Evolutionary conservation across 495 filamentous ascomycete genomes (phyloP).

Genomic region (Ramalina intermedia): DNA sequence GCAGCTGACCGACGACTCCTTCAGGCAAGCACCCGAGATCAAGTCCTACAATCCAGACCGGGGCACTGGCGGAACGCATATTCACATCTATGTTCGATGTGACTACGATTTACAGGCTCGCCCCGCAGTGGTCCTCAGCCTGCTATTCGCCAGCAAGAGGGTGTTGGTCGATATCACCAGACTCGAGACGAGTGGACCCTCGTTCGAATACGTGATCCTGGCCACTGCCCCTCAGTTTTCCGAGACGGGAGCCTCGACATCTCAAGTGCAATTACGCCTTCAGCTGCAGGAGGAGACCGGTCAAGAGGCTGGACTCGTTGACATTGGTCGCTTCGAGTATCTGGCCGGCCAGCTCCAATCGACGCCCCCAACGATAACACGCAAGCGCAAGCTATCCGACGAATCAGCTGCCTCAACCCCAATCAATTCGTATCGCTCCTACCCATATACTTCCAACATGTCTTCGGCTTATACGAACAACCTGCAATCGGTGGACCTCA

Average conservation of each 20-base stretch:
- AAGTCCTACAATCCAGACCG: constrained; percentile 49
- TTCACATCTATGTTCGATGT: constrained; percentile 59
- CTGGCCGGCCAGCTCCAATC: constrained; percentile 28
- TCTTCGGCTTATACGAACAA: constrained; percentile 30
- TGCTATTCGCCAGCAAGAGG: constrained; percentile 63
- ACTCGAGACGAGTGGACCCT: constrained; percentile 39
- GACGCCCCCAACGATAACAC: constrained; percentile 14
- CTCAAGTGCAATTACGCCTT: constrained; percentile 59
- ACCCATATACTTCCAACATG: constrained; percentile 15
- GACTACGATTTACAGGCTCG: constrained; percentile 54
- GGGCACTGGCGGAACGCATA: constrained; percentile 52
- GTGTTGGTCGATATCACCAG: constrained; percentile 49
- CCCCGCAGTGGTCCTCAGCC: constrained; percentile 39
- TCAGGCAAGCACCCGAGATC: constrained; percentile 39
- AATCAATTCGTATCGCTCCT: constrained; percentile 23
- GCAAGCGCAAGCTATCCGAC: constrained; percentile 40
- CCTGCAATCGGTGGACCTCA: constrained; percentile 25
- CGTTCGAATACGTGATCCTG: constrained; percentile 56
- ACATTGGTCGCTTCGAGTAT: constrained; percentile 70
- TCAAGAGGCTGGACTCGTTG: constrained; percentile 42
- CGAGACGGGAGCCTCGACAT: constrained; percentile 47
- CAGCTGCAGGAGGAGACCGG: constrained; percentile 54
- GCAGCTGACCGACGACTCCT: constrained; percentile 19
- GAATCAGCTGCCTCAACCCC: constrained; percentile 30
- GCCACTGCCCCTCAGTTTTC: constrained; percentile 58